Base-by-base conservation (phyloP, 768 basidiomycete species). In the Lentinula sp. region DNA sequence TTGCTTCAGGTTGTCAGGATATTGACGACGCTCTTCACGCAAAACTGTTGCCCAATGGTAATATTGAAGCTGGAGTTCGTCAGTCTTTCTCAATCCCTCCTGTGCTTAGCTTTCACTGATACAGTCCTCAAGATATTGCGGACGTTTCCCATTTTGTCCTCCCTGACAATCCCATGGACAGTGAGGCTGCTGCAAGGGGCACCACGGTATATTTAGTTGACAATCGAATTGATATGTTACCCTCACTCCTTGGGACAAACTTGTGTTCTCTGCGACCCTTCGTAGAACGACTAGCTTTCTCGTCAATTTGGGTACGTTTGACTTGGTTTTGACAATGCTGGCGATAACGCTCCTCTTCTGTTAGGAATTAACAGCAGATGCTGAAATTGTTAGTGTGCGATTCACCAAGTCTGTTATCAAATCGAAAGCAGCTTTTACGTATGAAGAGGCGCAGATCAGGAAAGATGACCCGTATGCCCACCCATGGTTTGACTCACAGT, bases 1-100 rank as follows among this genome's bases (percentile, higher is more conserved):
- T 9, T 18, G 4, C 61, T 45, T 1, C 61, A 95, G 95, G 85
- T 50, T 98, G 97, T 75, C 93, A 96, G 68, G 97, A 99, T 74
- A 99, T 99, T 16, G 97, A 99, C 67, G 97, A 99, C 71, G 97
- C 97, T 0, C 76, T 99, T 13, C 97, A 99, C 72, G 97, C 96
- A 13, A 81, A 89, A 46, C 80, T 73, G 33, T 75, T 99, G 18
- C 87, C 93, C 0, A 96, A 95, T 67, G 96, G 96, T 2, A 93
- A 95, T 72, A 90, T 98, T 61, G 93, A 99, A 70, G 94, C 95
- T 37, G 97, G 97, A 58, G 97, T 99, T 66, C 96, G 96, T 98
- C 68, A 80, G 95, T 91, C 5, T 16, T 55, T 15, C 20, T 0
- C 54, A 28, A 8, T 32, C 36, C 54, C 15, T 53, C 18, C n/a